Conservation (phyloP, 805 yeast species). For the Yarrowia keelungensis region DNA sequence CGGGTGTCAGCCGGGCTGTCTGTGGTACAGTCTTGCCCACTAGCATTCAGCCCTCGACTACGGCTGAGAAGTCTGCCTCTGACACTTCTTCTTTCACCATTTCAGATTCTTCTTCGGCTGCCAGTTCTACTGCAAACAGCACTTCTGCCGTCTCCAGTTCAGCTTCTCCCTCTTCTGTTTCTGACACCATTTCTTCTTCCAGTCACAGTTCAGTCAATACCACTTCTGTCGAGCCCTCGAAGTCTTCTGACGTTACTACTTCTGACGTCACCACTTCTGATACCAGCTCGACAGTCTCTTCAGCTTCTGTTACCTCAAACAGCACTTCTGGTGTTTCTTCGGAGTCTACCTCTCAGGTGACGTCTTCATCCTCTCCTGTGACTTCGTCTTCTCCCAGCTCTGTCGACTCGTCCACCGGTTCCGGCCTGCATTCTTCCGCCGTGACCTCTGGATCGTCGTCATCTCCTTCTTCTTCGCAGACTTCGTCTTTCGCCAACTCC, state of each 20-base stretch:
- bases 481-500: neutral
- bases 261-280: neutral
- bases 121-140: slow-evolving; percentile 2
- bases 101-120: slow-evolving; percentile 1
- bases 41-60: neutral
- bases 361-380: neutral
- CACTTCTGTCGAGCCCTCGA: neutral
- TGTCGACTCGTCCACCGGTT: neutral
- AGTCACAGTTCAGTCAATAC: slow-evolving; percentile 10
- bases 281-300: neutral
- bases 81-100: neutral
- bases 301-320: slow-evolving; percentile 9
- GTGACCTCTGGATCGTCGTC: slow-evolving; percentile 7
- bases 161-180: neutral
- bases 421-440: slow-evolving; percentile 36
- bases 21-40: slow-evolving; percentile 11
- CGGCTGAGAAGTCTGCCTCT: neutral
- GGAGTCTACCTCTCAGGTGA: neutral
- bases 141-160: slow-evolving; percentile 5
- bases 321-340: slow-evolving; percentile 1
- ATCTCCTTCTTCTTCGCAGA: slow-evolving; percentile 6
- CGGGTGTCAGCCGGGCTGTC: neutral
- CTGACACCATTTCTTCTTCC: neutral
- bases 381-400: neutral
- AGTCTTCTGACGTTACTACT: neutral